Evolutionary conservation across 2,329 filamentous ascomycete genomes (phyloP), one percentile per base, ranked within the genome.

Genomic region (Colletotrichum magnum): DNA sequence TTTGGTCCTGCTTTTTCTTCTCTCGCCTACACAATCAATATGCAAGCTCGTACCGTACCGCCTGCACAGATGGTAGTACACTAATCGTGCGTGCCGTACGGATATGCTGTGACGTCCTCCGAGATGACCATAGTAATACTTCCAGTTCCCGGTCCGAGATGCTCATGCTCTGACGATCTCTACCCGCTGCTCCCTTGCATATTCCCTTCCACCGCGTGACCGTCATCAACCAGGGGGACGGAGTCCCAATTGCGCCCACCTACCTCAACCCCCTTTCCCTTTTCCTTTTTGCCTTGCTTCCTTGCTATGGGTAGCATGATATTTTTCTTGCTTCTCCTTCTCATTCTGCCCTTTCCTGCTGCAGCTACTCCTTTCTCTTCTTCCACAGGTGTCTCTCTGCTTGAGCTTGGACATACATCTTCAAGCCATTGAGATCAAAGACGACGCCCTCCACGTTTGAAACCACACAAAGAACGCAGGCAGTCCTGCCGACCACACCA

Each of bases 151-250:
- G 12, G 45, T 24, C 26, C 28, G 26, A 58, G 54, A 54, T 61
- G 62, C 62, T 67, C 56, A 48, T 56, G 62, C 62, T 67, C 56
- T 67, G 57, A 60, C 62, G 50, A 66, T 67, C 67, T 69, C 36
- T 56, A 51, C 62, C 45, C 57, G 26, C 51, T 52, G 43, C 67
- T 69, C 51, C 67, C 67, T 69, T 66, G 67, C 67, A 67, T 60
- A 28, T 48, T 41, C 45, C 39, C 59, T 45, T 60, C 43, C 45
- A n/a, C 65, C 69, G 60, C 69, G 65, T 71, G 69, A 71, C 52
- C 65, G 60, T 21, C 50, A 48, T 48, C 41, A 43, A n/a, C 41
- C 41, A 15, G 16, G 41, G 41, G 32, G 13, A 15, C 43, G 32
- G 50, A 43, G 51, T 50, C 59, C 53, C 51, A 61, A 71, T 60